Base-by-base conservation (phyloP, 1,284 basidiomycete genomes). In the Irpex sp. region DNA sequence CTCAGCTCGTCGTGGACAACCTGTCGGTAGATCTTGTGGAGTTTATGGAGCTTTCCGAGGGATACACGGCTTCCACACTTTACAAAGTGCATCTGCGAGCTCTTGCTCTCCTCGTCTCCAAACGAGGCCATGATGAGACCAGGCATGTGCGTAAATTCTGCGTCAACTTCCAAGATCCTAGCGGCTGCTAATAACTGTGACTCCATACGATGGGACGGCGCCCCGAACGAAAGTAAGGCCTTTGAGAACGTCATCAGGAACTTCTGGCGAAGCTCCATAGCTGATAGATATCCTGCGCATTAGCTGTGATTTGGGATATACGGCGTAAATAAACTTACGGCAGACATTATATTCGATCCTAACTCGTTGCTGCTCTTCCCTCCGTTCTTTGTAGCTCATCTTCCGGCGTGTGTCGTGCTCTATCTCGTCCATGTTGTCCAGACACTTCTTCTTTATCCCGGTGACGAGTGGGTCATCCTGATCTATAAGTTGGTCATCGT, bases 1-100 rank as follows among this genome's bases (percentile, higher is more conserved):
- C 88, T 88, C 66, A 91, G 84, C 73, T 94, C 89, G 71, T 94
- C 91, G 71, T 93, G 92, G 7, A 94, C 85, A 51, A 94, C 92
- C 9, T 79, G 73, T 51, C 90, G 85, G 71, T 94, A 94, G 64
- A 93, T 81, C 52, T 82, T 69, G 71, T 93, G 91, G 0, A 91
- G 87, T 61, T 86, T 82, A 72, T 93, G 90, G 12, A 94, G 81
- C 61, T 83, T 82, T 28, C 90, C 90, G 7, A 94, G 82, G 37
- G 87, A 82, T 52, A 94, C 84, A 53, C 87, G 81, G 18, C 90
- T 87, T 42, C 78, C 75, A 61, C 85, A 86, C 69, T 90, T 91
- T 70, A 94, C 79, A 71, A 94, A 91, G 70, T 93, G 89, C 21
- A 90, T 92, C 73, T 93, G 89, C 18, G 88, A 88, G 6, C 84